These are phyloP conservation scores for Inonotus hispidus DNA, from an alignment of 1,284 basidiomycete species.

Conservation along the genomic window DNA sequence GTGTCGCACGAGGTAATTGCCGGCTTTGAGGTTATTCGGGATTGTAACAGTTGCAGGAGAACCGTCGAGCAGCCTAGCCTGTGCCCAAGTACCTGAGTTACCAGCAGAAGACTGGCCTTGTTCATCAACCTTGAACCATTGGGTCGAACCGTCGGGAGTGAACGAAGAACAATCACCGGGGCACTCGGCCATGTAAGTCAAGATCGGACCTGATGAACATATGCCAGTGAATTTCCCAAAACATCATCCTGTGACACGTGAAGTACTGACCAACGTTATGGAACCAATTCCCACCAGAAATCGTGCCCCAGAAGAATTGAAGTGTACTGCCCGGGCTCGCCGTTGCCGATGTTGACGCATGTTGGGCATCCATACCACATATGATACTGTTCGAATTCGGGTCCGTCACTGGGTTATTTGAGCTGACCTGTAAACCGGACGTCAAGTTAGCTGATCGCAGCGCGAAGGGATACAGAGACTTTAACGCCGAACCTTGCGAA, in stretches of 20 bases:
- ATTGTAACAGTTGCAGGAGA: slow-evolving; percentile 39
- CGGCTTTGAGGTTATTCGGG: slow-evolving; percentile 49
- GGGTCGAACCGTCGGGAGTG: slow-evolving; percentile 29
- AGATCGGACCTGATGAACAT: slow-evolving; percentile 46
- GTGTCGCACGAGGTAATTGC: slow-evolving; percentile 65
- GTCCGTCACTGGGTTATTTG: slow-evolving; percentile 13
- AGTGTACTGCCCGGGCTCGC: slow-evolving; percentile 11
- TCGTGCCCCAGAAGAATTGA: slow-evolving; percentile 8
- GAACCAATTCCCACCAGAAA: slow-evolving; percentile 12
- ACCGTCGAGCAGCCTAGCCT: slow-evolving; percentile 29
- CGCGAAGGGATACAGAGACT: not conserved
- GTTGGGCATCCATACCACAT: slow-evolving; percentile 9
- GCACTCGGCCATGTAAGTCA: slow-evolving; percentile 69
- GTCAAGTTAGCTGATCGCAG: not conserved
- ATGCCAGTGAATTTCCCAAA: not conserved
- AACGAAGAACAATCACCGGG: slow-evolving; percentile 28
- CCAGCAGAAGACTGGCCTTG: slow-evolving; percentile 31
- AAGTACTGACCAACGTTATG: slow-evolving; percentile 14
- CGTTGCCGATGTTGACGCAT: slow-evolving; percentile 3
- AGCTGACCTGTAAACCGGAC: not conserved
- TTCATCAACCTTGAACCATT: slow-evolving; percentile 68
- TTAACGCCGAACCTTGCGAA: slow-evolving; percentile 10
- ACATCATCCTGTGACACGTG: not conserved
- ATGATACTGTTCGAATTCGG: slow-evolving; percentile 11
- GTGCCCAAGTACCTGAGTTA: slow-evolving; percentile 34